Evolutionary conservation across 2,329 filamentous ascomycete species (phyloP), one percentile per base, ranked within the genome.

Genomic region (Huntiella moniliformis): DNA sequence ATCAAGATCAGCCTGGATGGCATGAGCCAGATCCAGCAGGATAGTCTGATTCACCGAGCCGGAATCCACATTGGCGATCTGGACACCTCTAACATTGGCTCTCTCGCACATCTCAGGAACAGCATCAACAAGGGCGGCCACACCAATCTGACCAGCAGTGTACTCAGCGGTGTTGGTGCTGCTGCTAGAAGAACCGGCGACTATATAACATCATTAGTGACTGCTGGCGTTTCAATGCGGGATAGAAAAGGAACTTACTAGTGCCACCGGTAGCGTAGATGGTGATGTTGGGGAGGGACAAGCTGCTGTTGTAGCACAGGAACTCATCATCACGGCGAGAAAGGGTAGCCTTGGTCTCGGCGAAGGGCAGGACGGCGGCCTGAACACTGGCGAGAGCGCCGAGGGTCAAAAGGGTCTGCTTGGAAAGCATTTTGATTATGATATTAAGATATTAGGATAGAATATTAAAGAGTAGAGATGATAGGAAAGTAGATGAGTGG

Each of bases 211-310:
- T 34, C 16, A 16, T 39, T 18, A n/a, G 12, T 39, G 11, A 34
- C 12, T 36, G 28, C 15, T 1, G 15, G 41, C n/a, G 31, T 4
- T 4, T n/a, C 11, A 35, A 7, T 4, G 13, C 11, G 33, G 15
- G n/a, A 18, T 17, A 32, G 7, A 22, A 13, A 16, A n/a, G 18
- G 7, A 12, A 46, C 44, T 34, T 46, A 46, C 44, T 77, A 7
- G 73, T 77, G 33, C 73, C 73, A 12, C 72, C 72, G 4, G 67
- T 73, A 4, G 66, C 67, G 51, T 70, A 72, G 50, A 74, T 70
- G 49, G 69, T 74, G 44, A 75, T 60, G 53, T 73, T 73, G 7
- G 69, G 70, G 0, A 73, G 61, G n/a, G 18, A 38, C 7, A 45
- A 5, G 32, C 59, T 63, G n/a, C 60, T 58, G 48, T 68, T 67